phyloP scores from a whole-genome alignment of 495 filamentous ascomycete genomes.

The Neurospora hispaniola region DNA sequence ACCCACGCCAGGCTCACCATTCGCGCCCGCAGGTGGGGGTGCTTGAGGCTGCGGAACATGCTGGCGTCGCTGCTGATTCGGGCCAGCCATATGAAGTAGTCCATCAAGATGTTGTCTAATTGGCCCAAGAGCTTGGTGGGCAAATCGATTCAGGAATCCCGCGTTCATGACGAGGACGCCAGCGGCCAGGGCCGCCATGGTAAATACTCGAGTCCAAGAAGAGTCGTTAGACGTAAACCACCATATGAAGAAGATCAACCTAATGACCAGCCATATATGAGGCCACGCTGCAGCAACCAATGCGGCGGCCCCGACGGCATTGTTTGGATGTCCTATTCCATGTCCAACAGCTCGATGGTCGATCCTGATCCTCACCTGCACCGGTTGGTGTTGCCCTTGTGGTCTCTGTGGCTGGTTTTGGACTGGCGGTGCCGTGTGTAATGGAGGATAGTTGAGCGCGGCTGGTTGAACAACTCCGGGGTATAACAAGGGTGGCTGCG shows the following conservation, averaged over 20 bases:
- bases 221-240: constrained; percentile 65
- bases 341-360: neutral
- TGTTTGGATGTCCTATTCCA: constrained; percentile 22
- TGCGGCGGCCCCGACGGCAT: constrained; percentile 31
- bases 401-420: neutral
- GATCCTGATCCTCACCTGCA: neutral
- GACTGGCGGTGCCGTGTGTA: neutral
- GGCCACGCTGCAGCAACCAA: constrained; percentile 42
- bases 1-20: constrained; percentile 1
- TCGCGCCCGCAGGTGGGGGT: neutral
- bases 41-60: neutral
- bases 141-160: constrained; percentile 47
- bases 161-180: constrained; percentile 56
- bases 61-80: constrained; percentile 12
- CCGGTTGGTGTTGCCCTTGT: neutral
- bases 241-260: constrained; percentile 67
- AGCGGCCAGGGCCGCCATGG: constrained; percentile 48
- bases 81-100: constrained; percentile 46
- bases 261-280: constrained; percentile 67
- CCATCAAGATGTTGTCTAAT: constrained; percentile 62
- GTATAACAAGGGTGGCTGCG: neutral
- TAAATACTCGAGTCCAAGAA: constrained; percentile 55
- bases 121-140: constrained; percentile 47
- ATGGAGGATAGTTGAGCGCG: neutral
- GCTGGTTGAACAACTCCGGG: neutral